Evolutionary conservation across 179 eudicot genomes (phyloP).

Genomic region (Beta lomatogona): DNA sequence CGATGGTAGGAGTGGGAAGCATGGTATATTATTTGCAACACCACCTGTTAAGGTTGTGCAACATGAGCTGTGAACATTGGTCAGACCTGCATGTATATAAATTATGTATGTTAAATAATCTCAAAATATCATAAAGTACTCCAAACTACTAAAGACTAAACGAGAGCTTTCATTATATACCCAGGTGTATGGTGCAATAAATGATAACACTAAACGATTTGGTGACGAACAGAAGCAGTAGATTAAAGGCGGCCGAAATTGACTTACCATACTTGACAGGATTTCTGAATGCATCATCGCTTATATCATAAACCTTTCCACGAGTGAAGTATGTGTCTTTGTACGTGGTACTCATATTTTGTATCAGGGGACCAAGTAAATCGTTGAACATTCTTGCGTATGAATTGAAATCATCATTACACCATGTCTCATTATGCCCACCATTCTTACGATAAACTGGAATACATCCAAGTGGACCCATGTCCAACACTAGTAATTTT

Average conservation of each 20-base stretch:
- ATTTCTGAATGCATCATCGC: conserved; percentile 9
- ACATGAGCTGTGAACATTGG: conserved; percentile 14
- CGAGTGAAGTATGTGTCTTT: neutral
- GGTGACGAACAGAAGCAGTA: too few relatives aligned
- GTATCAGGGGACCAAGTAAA: neutral
- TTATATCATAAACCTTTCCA: neutral
- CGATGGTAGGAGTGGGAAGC: neutral
- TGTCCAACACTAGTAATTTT: conserved; percentile 20
- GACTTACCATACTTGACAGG: neutral
- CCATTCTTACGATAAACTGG: neutral
- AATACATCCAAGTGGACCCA: conserved; percentile 20
- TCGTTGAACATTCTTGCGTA: conserved; percentile 10
- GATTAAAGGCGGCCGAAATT: too few relatives aligned
- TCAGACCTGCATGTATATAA: neutral
- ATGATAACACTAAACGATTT: too few relatives aligned
- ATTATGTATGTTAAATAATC: too few relatives aligned
- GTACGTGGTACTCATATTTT: neutral
- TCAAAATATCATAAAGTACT: too few relatives aligned
- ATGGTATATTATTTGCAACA: neutral
- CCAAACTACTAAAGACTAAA: too few relatives aligned
- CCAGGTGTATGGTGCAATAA: too few relatives aligned
- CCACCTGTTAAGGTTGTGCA: neutral
- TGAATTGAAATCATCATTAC: neutral
- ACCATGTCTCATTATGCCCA: neutral
- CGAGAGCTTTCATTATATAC: too few relatives aligned